Base-by-base conservation (phyloP, 371 early-diverging fungal species). In the Chytridiales sp. region DNA sequence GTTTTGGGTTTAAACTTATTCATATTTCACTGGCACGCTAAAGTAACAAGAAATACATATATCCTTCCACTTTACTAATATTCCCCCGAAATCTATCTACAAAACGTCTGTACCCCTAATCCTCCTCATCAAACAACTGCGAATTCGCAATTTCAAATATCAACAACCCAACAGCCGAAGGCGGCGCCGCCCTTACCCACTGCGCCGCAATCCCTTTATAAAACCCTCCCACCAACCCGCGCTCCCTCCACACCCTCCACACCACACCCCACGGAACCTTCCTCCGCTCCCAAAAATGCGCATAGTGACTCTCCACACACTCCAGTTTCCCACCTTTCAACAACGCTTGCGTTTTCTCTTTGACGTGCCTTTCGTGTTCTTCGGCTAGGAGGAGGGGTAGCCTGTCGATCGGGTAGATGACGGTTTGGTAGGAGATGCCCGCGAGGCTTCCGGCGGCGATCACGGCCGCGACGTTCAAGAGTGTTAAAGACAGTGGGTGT, bases 121-220 rank as follows among this genome's bases (percentile, higher is more conserved):
- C n/a, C n/a, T n/a, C n/a, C n/a, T n/a, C n/a, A n/a, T n/a, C n/a
- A n/a, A n/a, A n/a, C n/a, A n/a, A n/a, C n/a, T n/a, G n/a, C n/a
- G n/a, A n/a, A 19, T 64, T 66, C 32, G 70, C 66, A 1, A 77
- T 36, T 55, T 77, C 74, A 56, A 68, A 77, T 4, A 69, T 71
- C 40, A 77, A 65, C 35, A 77, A 57, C n/a, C 66, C 78, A 13
- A 71, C 44, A 0, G 78, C 74, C 39, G 68, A 64, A 15, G 78
- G 73, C 21, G 78, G 78, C 67, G 70, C 69, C 11, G 66, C 75
- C 47, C 73, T 58, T 0, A 72, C 62, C 51, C 74, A 61, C 49
- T 72, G 71, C 5, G 69, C 62, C 15, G 56, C 56, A 34, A 77
- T 73, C 34, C 78, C 78, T 2, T 30, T 30, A 52, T 72, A 77